Percentiles rank a stretch among this genome's conserved stretches.
Evolutionary conservation across 768 basidiomycete genomes (phyloP).

Genomic region (Suillus discolor): DNA sequence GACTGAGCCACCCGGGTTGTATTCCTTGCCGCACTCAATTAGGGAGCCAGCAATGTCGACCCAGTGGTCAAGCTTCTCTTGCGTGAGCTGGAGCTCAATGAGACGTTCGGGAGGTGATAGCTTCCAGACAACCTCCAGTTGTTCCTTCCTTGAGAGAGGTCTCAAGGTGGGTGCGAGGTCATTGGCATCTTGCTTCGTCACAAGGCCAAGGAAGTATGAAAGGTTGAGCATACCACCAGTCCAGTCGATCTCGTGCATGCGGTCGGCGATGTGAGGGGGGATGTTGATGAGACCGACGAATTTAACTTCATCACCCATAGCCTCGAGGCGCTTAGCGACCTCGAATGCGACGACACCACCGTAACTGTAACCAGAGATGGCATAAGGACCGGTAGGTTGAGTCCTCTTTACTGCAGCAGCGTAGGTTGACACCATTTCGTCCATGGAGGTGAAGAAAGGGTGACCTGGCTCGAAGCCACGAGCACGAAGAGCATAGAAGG

Average conservation of each 20-base stretch:
- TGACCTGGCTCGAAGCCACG: conserved; percentile 46
- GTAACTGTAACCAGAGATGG: conserved; percentile 48
- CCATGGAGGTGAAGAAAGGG: conserved; percentile 36
- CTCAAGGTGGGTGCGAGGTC: conserved; percentile 19
- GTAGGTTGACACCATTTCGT: conserved; percentile 44
- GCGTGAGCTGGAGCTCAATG: conserved; percentile 25
- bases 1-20: conserved; percentile 21
- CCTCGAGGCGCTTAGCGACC: conserved; percentile 40
- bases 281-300: conserved; percentile 46
- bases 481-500: conserved; percentile 47
- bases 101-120: conserved; percentile 22
- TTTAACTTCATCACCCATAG: conserved; percentile 36
- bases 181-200: conserved; percentile 21
- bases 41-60: conserved; percentile 24
- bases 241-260: conserved; percentile 45
- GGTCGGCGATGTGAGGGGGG: conserved; percentile 43
- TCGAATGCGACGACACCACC: conserved; percentile 48
- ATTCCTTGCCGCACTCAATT: conserved; percentile 22
- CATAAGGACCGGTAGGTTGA: conserved; percentile 41
- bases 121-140: conserved; percentile 22
- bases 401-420: conserved; percentile 35
- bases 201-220: conserved; percentile 41
- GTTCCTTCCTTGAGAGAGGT: conserved; percentile 22
- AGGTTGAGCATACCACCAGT: conserved; percentile 41
- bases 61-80: conserved; percentile 26